Conservation (phyloP, 2,329 filamentous ascomycete species). For the Phialemonium atrogriseum region DNA sequence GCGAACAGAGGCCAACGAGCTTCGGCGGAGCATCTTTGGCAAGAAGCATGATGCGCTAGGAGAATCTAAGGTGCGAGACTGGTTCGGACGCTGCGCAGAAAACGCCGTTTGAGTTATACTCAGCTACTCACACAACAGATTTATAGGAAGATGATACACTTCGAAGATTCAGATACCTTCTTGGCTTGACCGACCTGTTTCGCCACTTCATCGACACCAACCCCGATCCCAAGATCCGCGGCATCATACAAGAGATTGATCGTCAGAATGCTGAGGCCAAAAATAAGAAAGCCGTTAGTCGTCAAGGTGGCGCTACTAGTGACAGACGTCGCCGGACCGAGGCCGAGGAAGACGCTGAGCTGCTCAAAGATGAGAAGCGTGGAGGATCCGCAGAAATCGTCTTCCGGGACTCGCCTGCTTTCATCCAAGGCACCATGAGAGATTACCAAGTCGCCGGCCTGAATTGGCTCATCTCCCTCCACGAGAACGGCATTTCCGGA, state of each 20-base stretch:
- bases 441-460: constrained; percentile 94
- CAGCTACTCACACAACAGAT: too few species aligned
- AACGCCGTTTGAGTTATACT: not conserved
- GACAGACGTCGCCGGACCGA: constrained; percentile 83
- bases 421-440: constrained; percentile 81
- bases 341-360: constrained; percentile 93
- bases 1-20: constrained; percentile 77
- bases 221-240: constrained; percentile 87
- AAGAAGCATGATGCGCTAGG: constrained; percentile 90
- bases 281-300: constrained; percentile 63
- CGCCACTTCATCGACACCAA: constrained; percentile 98
- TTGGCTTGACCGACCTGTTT: constrained; percentile 93
- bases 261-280: constrained; percentile 74
- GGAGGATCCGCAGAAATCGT: constrained; percentile 80
- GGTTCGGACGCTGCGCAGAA: too few species aligned
- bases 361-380: constrained; percentile 77
- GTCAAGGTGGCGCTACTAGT: constrained; percentile 75
- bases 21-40: constrained; percentile 86
- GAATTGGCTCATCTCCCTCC: constrained; percentile 95
- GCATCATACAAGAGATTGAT: constrained; percentile 91
- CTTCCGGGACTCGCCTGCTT: constrained; percentile 90
- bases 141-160: constrained; percentile 86
- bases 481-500: constrained; percentile 97
- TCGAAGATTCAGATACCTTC: constrained; percentile 84
- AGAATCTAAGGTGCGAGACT: constrained; percentile 79